Base-by-base conservation (phyloP, 768 basidiomycete species). In the Favolaschia claudopus region DNA sequence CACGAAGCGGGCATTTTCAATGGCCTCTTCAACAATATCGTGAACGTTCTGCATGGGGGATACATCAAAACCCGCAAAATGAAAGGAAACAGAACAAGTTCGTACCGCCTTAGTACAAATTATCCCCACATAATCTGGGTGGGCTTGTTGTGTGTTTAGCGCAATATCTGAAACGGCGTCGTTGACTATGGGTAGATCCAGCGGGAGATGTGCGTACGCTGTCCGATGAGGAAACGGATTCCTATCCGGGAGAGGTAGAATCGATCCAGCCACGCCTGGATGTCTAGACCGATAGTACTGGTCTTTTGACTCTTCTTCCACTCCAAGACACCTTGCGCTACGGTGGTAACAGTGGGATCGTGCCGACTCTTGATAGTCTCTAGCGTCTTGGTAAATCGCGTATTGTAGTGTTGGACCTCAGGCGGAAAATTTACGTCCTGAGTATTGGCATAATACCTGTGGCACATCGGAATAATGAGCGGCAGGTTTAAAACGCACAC, bases 21-120 rank as follows among this genome's bases (percentile, higher is more conserved):
- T 98, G 0, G 96, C 93, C 80, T 99, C 97, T 69, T 93, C 91
- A n/a, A 96, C 89, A 62, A 98, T 97, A 69, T 99, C 95, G 67
- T 95, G 95, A 0, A 99, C 89, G 72, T 95, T 98, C 86, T 92
- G 67, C 32, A 47, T 7, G 28, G 38, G 33, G n/a, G n/a, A n/a
- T n/a, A 62, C 34, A 45, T 15, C 24, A 43, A 34, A 20, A 49
- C 29, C 34, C 7, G 44, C 36, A 15, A n/a, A 19, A 53, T 25
- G 33, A 28, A 37, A 22, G 20, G 31, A 56, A 33, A 10, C 24
- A 19, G 82, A n/a, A n/a, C n/a, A n/a, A n/a, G n/a, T n/a, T n/a
- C 89, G 65, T 63, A 92, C 90, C 2, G 95, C 90, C 69, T 92
- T 83, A 2, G 93, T 98, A 74, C 95, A 97, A 70, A 99, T 99